Base-by-base conservation (phyloP, 345 rosid species). In the Syzygium aromaticum region DNA sequence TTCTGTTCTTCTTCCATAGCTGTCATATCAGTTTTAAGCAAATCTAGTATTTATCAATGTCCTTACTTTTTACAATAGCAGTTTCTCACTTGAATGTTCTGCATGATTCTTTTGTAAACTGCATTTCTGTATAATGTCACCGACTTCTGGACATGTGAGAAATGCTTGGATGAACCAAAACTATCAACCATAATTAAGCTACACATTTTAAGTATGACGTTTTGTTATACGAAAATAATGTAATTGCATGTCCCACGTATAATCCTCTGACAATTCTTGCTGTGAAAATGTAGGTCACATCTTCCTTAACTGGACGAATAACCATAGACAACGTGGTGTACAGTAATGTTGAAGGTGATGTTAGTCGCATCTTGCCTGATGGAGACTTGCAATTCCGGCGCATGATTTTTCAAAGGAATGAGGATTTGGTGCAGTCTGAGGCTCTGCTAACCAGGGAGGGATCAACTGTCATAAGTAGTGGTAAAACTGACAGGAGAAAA, bases 371-470 rank as follows among this genome's bases (percentile, higher is more conserved):
- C 88, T 87, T 92, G 91, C 89, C 94, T 52, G 88, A 91, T 84
- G 57, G 52, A 19, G 94, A 94, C 87, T 89, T 93, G 90, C 86
- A 90, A 86, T 95, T 94, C 88, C 95, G 99, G 10, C 98, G 99
- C 86, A 98, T 97, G 92, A 91, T 97, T 64, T 97, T 97, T 84
- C 93, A 92, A 92, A 93, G 99, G 91, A 90, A 94, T 54, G 96
- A 95, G 91, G 89, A 92, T 80, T 88, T 97, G 91, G 95, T 97
- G 86, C 99, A 97, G 90, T 97, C 99, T 86, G 99, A 97, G 94
- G 98, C 98, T 92, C 92, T 97, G 89, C 92, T 97, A 84, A 87
- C 87, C n/a, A 89, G 85, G 86, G 94, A 91, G 87, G 93, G 59
- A 84, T 87, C 89, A 85, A 84, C 90, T 77, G 89, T 87, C 54